Base-by-base conservation (phyloP, 352 stramenopile species). In the Albugo laibachii region DNA sequence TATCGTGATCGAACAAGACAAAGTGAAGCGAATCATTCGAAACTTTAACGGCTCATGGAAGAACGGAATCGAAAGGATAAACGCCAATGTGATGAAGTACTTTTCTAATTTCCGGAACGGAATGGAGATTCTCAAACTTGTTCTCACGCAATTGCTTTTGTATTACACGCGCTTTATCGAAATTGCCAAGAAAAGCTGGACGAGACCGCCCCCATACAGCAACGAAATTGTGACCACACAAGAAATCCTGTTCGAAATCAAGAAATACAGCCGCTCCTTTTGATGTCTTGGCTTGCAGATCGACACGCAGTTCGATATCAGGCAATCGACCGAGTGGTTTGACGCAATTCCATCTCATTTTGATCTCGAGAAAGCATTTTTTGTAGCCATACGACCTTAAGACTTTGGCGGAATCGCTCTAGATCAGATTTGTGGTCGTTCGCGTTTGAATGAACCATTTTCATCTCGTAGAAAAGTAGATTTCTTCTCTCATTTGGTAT, bases 81-180 rank as follows among this genome's bases (percentile, higher is more conserved):
- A 98, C 65, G 61, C 82, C 46, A 95, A 98, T 64, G 83, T 98
- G 27, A 83, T 98, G 56, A 95, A 79, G 37, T 97, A 95, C 55
- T 98, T 98, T 64, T 93, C 91, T 34, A 98, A 98, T 63, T 97
- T 98, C 65, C 77, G 86, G 24, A 98, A 98, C 59, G 93, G 92
- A 34, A 98, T 98, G 91, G 95, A 99, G 54, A 97, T 99, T 58
- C 73, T 99, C 27, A 98, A 99, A 65, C 93, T 98, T 68, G 92
- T 97, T 21, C 65, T 99, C 41, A 98, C 93, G 41, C 94, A 98
- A 57, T 58, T 98, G 14, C 69, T 98, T 19, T 68, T 98, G 1
- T 98, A 98, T 70, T 98, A 99, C 68, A 98, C 94, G 47, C 74
- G 94, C 4, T 98, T 99, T 62, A 85, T 97, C 52, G 92, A 97